These are phyloP conservation scores for Ascoidea rubescens DNA, from an alignment of 805 yeast genomes.

Conservation along the genomic window DNA sequence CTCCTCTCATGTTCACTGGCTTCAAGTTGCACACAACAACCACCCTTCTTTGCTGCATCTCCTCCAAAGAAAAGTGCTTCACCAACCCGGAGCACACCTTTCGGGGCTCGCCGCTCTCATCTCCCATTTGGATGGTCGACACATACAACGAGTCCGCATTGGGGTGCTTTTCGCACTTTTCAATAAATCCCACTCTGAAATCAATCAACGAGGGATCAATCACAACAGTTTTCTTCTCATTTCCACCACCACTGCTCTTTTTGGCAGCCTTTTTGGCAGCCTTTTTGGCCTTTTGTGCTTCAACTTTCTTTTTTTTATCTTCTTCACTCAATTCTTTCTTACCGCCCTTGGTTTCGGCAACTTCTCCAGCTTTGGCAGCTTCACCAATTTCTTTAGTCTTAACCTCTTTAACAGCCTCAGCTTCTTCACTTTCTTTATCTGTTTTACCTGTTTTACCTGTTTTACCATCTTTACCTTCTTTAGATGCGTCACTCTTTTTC, in stretches of 20 bases:
- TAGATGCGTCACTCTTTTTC: conserved; percentile 30
- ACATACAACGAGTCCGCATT: conserved; percentile 95
- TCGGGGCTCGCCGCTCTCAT: conserved; percentile 82
- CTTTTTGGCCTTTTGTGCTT: conserved; percentile 17
- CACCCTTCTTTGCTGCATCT: conserved; percentile 87
- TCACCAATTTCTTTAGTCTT: conserved; percentile 12
- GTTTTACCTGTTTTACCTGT: too few relatives aligned
- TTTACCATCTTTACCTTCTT: conserved; percentile 6
- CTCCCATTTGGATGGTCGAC: conserved; percentile 94
- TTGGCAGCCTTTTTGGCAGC: conserved; percentile 26
- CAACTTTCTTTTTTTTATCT: conserved; percentile 12
- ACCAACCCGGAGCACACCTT: conserved; percentile 97
- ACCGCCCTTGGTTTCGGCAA: conserved; percentile 9
- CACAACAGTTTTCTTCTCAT: conserved; percentile 33
- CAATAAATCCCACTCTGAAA: conserved; percentile 90
- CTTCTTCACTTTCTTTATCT: conserved; percentile 2
- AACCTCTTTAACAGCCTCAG: conserved; percentile 13
- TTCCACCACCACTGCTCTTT: conserved; percentile 44
- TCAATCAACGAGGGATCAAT: conserved; percentile 71
- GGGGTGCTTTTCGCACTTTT: conserved; percentile 88
- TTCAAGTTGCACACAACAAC: conserved; percentile 90
- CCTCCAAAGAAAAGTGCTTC: conserved; percentile 78
- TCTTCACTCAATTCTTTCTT: conserved; percentile 1
- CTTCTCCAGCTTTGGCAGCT: conserved; percentile 15
- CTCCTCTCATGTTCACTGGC: conserved; percentile 97